Conservation (phyloP, 345 rosid genomes). For the Aquilaria sinensis region DNA sequence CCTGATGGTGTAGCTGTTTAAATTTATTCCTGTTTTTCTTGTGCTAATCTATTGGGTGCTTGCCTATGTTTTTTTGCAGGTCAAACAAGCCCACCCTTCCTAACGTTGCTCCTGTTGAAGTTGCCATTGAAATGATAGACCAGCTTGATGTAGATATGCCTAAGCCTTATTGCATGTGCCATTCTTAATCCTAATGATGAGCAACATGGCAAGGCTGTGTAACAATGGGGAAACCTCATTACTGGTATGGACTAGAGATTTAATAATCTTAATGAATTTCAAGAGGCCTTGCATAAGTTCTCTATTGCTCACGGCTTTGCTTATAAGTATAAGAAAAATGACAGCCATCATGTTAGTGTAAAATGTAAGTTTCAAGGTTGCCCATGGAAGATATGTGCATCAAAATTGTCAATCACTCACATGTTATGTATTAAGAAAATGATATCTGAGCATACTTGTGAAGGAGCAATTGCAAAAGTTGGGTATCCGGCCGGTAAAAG, state of each 20-base stretch:
- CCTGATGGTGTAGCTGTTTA: slow-evolving; percentile 8
- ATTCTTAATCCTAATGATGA: slow-evolving; percentile 34
- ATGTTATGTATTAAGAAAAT: slow-evolving; percentile 80
- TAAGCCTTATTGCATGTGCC: slow-evolving; percentile 30
- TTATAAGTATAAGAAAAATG: slow-evolving; percentile 86
- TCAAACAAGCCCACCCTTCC: slow-evolving; percentile 69
- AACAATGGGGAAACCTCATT: slow-evolving; percentile 79
- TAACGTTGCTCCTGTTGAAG: slow-evolving; percentile 31
- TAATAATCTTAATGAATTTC: slow-evolving; percentile 69
- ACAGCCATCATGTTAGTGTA: slow-evolving; percentile 80
- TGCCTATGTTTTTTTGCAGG: slow-evolving; percentile 25
- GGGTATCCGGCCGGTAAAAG: slow-evolving; percentile 84
- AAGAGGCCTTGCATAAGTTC: slow-evolving; percentile 85
- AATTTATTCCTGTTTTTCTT: neutral
- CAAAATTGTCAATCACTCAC: slow-evolving; percentile 80
- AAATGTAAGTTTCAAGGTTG: slow-evolving; percentile 88
- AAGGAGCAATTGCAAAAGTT: slow-evolving; percentile 69
- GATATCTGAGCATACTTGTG: slow-evolving; percentile 81
- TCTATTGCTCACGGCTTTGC: slow-evolving; percentile 87
- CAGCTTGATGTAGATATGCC: slow-evolving; percentile 23
- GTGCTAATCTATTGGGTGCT: slow-evolving; percentile 13
- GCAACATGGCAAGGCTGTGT: slow-evolving; percentile 51
- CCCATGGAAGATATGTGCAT: slow-evolving; percentile 87
- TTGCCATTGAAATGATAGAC: slow-evolving; percentile 24
- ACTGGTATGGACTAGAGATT: slow-evolving; percentile 91